Percentiles rank a stretch among this genome's conserved stretches.
phyloP scores from a whole-genome alignment of 1,139 yeast species.

The Taphrina flavorubra region DNA sequence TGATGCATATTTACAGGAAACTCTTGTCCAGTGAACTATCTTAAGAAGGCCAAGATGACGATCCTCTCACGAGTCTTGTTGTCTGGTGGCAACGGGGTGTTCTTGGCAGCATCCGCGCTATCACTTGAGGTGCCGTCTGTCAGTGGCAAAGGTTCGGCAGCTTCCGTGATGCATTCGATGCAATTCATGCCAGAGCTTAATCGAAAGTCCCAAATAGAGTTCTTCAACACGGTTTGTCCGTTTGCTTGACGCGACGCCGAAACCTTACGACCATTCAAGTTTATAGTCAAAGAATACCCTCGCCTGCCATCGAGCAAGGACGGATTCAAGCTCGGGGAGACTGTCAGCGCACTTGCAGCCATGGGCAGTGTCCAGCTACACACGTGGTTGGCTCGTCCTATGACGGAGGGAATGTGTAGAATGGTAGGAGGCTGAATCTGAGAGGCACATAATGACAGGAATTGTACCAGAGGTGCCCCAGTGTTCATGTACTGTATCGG shows the following conservation, averaged over 20 bases:
- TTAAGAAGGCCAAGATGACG: constrained; percentile 15
- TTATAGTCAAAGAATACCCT: constrained; percentile 13
- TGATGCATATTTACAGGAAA: too few relatives aligned
- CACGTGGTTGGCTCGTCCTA: constrained; percentile 16
- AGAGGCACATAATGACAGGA: constrained; percentile 24
- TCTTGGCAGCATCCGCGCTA: not conserved
- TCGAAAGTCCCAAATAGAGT: constrained; percentile 26
- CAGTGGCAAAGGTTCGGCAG: constrained; percentile 14
- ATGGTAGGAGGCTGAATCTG: constrained; percentile 26
- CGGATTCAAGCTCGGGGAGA: constrained; percentile 20
- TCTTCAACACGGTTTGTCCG: constrained; percentile 13
- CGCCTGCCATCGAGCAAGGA: constrained; percentile 18
- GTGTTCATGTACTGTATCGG: constrained; percentile 14
- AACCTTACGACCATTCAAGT: constrained; percentile 20
- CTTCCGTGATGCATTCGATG: constrained; percentile 36
- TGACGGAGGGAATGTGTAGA: constrained; percentile 19
- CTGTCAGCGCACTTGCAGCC: constrained; percentile 27
- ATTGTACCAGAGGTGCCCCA: constrained; percentile 21
- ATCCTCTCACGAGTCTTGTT: constrained; percentile 12
- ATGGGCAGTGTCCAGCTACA: constrained; percentile 40
- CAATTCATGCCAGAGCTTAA: constrained; percentile 35
- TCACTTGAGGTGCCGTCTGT: not conserved
- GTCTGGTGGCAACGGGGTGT: not conserved
- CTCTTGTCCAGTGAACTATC: not conserved
- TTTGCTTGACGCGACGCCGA: constrained; percentile 19